Evolutionary conservation across 176 grass and related monocot genomes (phyloP), one percentile per base, ranked within the genome.

Genomic region (Calamus simplicifolius): DNA sequence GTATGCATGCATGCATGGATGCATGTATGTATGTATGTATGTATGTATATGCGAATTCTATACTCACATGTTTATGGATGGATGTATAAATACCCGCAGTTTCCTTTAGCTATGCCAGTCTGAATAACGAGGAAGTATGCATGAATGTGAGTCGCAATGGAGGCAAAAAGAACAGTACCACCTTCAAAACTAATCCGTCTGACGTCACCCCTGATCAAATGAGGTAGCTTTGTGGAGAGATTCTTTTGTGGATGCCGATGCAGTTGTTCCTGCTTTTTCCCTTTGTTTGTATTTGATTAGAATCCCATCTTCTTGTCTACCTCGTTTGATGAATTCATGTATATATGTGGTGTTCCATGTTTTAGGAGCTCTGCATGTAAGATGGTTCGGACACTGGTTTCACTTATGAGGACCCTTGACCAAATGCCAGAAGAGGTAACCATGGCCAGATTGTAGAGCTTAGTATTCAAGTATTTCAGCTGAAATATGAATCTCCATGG

Each of bases 331-430:
- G 3, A 56, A 53, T 3, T 52, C 35, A 43, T 35, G 8, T 43
- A 43, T 43, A 43, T 43, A 10, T 43, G 10, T 43, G 35, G 8
- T 28, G 27, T 35, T 55, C 49, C 71, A 26, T 68, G 15, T 67
- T 80, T 35, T 66, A 92, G 93, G 73, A 84, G 87, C 26, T 91
- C 87, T 78, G 93, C 93, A 61, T 98, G 87, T 58, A 98, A 98
- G 81, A 98, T 98, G 93, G 70, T 92, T 59, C 86, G 87, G 74
- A 92, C 93, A 3, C 76, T 98, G 70, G 84, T 92, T 76, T 88
- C 93, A 61, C 79, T 98, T 68, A 98, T 98, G 93, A 92, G 87
- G 77, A 98, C 93, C 57, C 83, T 98, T 67, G 93, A 98, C 54
- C 81, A 80, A 85, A 98, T 92, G 93, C 93, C 87, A 57, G 78